These are phyloP conservation scores for Penicillium nucicola DNA, from an alignment of 495 filamentous ascomycete genomes.

Conservation along the genomic window DNA sequence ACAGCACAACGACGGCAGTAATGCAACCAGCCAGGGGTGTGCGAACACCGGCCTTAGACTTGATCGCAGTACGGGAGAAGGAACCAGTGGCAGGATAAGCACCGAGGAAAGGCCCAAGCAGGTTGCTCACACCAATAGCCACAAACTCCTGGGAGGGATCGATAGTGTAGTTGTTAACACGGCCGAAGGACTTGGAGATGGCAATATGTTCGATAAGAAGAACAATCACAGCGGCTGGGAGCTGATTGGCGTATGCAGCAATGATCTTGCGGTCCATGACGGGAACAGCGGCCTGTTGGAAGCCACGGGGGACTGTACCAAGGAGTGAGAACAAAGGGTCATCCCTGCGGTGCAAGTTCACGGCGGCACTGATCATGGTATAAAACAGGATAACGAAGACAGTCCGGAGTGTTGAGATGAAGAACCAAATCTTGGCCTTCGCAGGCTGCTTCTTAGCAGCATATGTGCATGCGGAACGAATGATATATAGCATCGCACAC, in stretches of 20 bases:
- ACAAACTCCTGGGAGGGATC: constrained; percentile 96
- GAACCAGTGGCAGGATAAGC: constrained; percentile 94
- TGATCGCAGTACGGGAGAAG: constrained; percentile 96
- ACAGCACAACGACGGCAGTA: constrained; percentile 80
- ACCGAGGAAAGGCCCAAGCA: constrained; percentile 91
- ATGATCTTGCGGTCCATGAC: constrained; percentile 62
- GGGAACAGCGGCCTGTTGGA: constrained; percentile 78
- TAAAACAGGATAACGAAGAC: constrained; percentile 93
- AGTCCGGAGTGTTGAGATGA: constrained; percentile 81
- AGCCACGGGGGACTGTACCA: constrained; percentile 74
- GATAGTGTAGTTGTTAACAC: constrained; percentile 98
- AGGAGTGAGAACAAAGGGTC: constrained; percentile 63
- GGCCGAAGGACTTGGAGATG: constrained; percentile 97
- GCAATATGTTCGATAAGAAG: constrained; percentile 93
- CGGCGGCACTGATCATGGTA: constrained; percentile 85
- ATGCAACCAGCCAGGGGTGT: constrained; percentile 91
- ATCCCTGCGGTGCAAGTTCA: constrained; percentile 58
- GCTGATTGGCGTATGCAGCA: constrained; percentile 54
- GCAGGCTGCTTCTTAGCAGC: constrained; percentile 65
- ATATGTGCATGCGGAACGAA: constrained; percentile 66
- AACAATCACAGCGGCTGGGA: constrained; percentile 86
- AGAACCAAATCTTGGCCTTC: constrained; percentile 79
- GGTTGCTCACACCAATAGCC: constrained; percentile 88
- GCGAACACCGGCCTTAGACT: constrained; percentile 94
- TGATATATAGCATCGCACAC: constrained; percentile 75